Conservation (phyloP, 2,329 filamentous ascomycete species). For the Colletotrichum acutatum region DNA sequence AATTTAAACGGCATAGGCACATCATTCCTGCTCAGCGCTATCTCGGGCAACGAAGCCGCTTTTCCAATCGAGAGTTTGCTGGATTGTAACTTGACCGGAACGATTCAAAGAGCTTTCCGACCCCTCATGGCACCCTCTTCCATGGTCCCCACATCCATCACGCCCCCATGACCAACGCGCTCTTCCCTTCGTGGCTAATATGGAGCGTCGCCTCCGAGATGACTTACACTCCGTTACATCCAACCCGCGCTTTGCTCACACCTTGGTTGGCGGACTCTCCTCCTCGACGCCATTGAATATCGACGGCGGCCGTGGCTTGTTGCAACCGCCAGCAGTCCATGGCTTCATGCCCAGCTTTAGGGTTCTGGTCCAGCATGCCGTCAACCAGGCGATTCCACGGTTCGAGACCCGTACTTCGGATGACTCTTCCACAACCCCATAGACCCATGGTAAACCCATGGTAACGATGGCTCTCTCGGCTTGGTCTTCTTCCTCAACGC, state of each 20-base stretch:
- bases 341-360: slow-evolving; percentile 13
- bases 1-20: slow-evolving; percentile 8
- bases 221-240: slow-evolving; percentile 26
- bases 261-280: slow-evolving; percentile 27
- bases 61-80: slow-evolving; percentile 12
- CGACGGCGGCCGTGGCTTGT: neutral
- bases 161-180: slow-evolving; percentile 30
- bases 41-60: slow-evolving; percentile 19
- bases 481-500: neutral
- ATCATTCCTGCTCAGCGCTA: neutral
- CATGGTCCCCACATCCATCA: slow-evolving; percentile 29
- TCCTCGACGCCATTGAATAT: neutral
- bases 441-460: neutral
- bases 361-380: neutral
- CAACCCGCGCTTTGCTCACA: neutral
- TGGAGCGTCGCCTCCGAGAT: slow-evolving; percentile 38
- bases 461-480: neutral
- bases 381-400: slow-evolving; percentile 9
- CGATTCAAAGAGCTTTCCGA: slow-evolving; percentile 8
- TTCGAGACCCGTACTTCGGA: slow-evolving; percentile 7
- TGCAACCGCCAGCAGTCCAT: neutral
- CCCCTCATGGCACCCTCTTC: slow-evolving; percentile 30
- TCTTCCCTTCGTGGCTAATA: slow-evolving; percentile 35
- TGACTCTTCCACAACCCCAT: slow-evolving; percentile 22
- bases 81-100: slow-evolving; percentile 15